A percentile compares a stretch with the other conserved stretches of the same genome.
Evolutionary conservation across 2,329 filamentous ascomycete genomes (phyloP).

Genomic region (Pseudopithomyces maydicus): DNA sequence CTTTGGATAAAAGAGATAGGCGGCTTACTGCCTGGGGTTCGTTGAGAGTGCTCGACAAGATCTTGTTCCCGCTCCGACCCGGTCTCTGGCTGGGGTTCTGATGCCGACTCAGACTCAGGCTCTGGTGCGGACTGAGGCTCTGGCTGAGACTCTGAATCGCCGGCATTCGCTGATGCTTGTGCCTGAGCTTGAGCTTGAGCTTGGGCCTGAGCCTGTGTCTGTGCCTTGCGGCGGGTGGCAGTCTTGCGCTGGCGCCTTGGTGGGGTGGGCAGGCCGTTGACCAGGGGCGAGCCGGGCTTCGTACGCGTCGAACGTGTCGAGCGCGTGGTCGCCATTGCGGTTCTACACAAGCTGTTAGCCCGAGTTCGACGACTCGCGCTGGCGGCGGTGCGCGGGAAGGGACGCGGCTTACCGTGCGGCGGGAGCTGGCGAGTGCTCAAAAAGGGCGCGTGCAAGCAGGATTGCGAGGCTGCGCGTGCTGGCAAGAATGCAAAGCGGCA

Average conservation of each 20-base stretch:
- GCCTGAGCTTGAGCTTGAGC: too few species aligned
- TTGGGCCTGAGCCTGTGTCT: too few species aligned
- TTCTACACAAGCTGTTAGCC: background rate
- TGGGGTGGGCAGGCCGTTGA: background rate
- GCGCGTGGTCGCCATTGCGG: background rate
- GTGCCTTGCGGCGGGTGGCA: background rate
- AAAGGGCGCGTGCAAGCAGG: background rate
- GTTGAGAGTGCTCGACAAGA: background rate
- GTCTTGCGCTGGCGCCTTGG: background rate
- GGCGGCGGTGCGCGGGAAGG: background rate
- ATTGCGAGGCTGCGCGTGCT: background rate
- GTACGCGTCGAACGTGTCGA: background rate
- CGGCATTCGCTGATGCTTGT: too few species aligned
- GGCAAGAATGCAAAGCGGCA: too few species aligned
- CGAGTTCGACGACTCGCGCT: background rate
- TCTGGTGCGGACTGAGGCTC: background rate
- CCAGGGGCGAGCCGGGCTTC: background rate
- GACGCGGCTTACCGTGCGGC: background rate
- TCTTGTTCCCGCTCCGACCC: background rate
- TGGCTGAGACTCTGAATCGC: constrained; percentile 1
- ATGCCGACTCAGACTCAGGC: background rate
- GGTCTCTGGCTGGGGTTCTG: background rate
- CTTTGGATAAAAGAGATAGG: background rate
- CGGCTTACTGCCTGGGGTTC: background rate
- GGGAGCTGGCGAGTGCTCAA: background rate